Evolutionary conservation across 306 rosid species (phyloP).

Genomic region (Quercus agrifolia): DNA sequence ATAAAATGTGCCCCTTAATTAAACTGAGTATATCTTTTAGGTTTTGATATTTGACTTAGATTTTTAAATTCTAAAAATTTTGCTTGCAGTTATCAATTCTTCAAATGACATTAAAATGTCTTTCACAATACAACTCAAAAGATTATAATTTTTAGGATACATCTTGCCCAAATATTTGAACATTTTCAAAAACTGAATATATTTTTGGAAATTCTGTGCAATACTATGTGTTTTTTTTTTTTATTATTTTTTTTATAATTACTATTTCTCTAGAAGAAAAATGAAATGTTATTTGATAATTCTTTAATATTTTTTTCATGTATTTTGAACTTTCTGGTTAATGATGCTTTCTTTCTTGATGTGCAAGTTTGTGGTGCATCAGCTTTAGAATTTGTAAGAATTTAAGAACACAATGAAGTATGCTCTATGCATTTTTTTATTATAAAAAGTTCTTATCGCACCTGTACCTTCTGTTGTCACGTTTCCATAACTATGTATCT

Average conservation of each 20-base stretch:
- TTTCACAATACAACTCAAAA: no score
- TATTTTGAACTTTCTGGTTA: neutral
- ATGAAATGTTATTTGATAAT: neutral
- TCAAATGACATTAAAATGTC: no score
- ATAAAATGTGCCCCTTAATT: no score
- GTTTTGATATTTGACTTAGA: no score
- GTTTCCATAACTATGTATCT: neutral
- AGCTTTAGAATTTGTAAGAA: neutral
- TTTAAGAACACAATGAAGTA: neutral
- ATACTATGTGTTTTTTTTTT: neutral
- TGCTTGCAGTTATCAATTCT: no score
- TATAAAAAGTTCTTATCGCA: neutral
- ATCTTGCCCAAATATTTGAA: neutral
- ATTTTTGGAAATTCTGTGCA: neutral
- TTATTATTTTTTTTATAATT: neutral
- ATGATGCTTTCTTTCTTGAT: neutral
- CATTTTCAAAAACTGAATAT: neutral
- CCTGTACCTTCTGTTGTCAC: neutral
- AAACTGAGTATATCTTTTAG: no score
- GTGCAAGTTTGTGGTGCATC: neutral
- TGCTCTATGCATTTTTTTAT: neutral
- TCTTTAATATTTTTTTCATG: neutral
- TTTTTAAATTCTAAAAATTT: no score
- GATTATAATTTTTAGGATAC: neutral
- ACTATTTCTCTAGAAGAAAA: neutral